These are phyloP conservation scores for Mycena amicta DNA, from an alignment of 768 basidiomycete genomes.

Conservation along the genomic window DNA sequence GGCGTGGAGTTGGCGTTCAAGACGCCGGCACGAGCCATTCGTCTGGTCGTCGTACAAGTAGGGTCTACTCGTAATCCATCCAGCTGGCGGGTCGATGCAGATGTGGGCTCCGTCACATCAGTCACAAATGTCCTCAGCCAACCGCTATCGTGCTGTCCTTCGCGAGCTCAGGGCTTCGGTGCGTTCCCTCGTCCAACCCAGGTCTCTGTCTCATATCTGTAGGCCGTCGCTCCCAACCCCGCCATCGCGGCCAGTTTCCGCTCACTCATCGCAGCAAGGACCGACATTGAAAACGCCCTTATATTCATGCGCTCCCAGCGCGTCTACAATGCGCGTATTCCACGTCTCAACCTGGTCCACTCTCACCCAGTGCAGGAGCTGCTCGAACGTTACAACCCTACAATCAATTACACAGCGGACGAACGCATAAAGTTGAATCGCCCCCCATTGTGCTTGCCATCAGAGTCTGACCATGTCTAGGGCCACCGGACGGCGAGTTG, in stretches of 20 bases:
- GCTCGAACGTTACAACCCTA: conserved; percentile 86
- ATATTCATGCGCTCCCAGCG: conserved; percentile 75
- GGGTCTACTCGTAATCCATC: too few species aligned
- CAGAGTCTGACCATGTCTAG: conserved; percentile 6
- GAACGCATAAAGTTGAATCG: conserved; percentile 64
- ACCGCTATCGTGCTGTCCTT: conserved; percentile 53
- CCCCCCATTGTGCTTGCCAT: not conserved
- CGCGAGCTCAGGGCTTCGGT: conserved; percentile 59
- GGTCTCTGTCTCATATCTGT: too few species aligned
- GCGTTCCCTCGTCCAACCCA: conserved; percentile 26
- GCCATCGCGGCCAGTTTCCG: conserved; percentile 56
- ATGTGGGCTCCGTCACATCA: too few species aligned
- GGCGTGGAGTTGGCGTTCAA: conserved; percentile 79
- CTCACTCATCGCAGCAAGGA: conserved; percentile 46
- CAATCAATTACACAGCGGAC: conserved; percentile 74
- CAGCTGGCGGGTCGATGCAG: too few species aligned
- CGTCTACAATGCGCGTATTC: conserved; percentile 66
- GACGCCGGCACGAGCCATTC: conserved; percentile 73
- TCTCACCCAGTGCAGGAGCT: conserved; percentile 51
- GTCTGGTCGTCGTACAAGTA: not conserved
- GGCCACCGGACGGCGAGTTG: conserved; percentile 86
- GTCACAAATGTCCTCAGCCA: conserved; percentile 27
- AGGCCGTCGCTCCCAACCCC: conserved; percentile 41
- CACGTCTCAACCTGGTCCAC: not conserved
- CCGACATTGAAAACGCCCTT: conserved; percentile 60